Evolutionary conservation across 805 yeast genomes (phyloP).

Genomic region (Candida mattraensis): DNA sequence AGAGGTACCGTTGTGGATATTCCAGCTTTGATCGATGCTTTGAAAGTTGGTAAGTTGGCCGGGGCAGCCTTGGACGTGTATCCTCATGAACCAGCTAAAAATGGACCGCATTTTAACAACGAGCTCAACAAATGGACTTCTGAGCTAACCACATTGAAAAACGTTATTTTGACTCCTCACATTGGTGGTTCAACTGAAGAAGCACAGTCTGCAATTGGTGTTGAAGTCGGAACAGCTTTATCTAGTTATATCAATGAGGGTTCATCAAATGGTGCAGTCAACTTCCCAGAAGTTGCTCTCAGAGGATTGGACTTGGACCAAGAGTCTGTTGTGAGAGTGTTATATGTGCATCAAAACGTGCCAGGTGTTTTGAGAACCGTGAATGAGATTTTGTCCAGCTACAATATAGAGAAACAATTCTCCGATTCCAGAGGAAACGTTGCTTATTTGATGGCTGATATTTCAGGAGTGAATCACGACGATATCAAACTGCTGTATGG

Average conservation of each 20-base stretch:
- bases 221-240: constrained; percentile 86
- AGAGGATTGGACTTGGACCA: constrained; percentile 87
- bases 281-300: constrained; percentile 96
- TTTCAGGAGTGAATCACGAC: constrained; percentile 75
- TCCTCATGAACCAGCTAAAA: constrained; percentile 96
- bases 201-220: constrained; percentile 96
- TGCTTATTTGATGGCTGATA: constrained; percentile 98
- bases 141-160: constrained; percentile 78
- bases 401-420: constrained; percentile 96
- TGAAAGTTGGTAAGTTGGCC: constrained; percentile 90
- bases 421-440: constrained; percentile 96
- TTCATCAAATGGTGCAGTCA: constrained; percentile 89
- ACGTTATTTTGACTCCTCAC: constrained; percentile 92
- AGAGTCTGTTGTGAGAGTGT: constrained; percentile 84
- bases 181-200: constrained; percentile 99
- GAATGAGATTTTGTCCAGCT: constrained; percentile 89
- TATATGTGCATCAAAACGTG: constrained; percentile 95
- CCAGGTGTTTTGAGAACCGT: constrained; percentile 98
- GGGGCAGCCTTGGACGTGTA: constrained; percentile 97
- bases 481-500: constrained; percentile 85
- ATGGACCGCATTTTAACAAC: constrained; percentile 79
- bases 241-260: constrained; percentile 96
- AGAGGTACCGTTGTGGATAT: constrained; percentile 98
- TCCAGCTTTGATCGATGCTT: constrained; percentile 87
- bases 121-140: constrained; percentile 79